These are phyloP conservation scores for Yamadazyma conglobata DNA, from an alignment of 1,139 yeast species.

Conservation along the genomic window DNA sequence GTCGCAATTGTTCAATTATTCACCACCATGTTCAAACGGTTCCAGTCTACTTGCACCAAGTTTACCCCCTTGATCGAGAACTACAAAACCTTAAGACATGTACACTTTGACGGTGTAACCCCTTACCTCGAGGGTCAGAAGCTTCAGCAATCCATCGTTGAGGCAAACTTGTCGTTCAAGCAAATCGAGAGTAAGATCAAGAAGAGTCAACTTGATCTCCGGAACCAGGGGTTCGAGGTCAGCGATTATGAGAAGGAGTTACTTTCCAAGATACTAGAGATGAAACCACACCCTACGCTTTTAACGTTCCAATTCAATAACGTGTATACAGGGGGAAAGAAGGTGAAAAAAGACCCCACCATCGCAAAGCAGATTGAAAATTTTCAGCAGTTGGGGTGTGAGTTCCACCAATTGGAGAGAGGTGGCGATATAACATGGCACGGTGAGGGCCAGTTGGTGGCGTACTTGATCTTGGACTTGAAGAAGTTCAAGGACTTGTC, in stretches of 20 bases:
- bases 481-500: constrained; percentile 56
- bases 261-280: constrained; percentile 39
- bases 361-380: constrained; percentile 30
- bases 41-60: constrained; percentile 14
- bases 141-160: constrained; percentile 61
- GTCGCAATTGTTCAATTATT: constrained; percentile 2
- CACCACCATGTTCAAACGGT: constrained; percentile 7
- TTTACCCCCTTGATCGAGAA: constrained; percentile 32
- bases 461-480: constrained; percentile 78
- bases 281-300: constrained; percentile 62
- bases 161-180: constrained; percentile 62
- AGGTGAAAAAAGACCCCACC: constrained; percentile 54
- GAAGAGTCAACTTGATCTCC: constrained; percentile 34
- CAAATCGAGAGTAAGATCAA: constrained; percentile 47
- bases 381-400: constrained; percentile 39
- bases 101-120: constrained; percentile 56
- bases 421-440: constrained; percentile 99
- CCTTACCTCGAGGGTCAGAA: constrained; percentile 57
- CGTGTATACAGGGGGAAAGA: constrained; percentile 85
- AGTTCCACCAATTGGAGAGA: constrained; percentile 70
- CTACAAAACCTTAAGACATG: constrained; percentile 50
- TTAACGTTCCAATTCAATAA: constrained; percentile 80
- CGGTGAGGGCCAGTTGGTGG: constrained; percentile 91
- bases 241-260: constrained; percentile 46
- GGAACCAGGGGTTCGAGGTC: constrained; percentile 37